Percentiles rank a stretch among this genome's conserved stretches.
Evolutionary conservation across 768 basidiomycete genomes (phyloP).

Genomic region (Trametes cinnabarina): DNA sequence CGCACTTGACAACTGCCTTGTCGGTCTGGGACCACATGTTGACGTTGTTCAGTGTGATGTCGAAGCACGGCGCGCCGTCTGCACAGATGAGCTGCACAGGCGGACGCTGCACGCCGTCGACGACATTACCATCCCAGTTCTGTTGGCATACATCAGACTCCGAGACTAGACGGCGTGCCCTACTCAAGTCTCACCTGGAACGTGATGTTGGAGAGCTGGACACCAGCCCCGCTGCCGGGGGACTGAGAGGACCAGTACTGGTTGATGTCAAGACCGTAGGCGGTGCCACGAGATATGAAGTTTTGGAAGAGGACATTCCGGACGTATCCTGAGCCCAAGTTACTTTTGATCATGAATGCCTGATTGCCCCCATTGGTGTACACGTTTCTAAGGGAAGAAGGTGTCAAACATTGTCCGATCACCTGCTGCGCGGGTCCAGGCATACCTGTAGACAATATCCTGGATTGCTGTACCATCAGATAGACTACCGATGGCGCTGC

Average conservation of each 20-base stretch:
- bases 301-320: slow-evolving; percentile 30
- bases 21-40: slow-evolving; percentile 30
- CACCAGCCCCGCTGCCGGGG: slow-evolving; percentile 25
- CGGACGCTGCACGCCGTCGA: slow-evolving; percentile 25
- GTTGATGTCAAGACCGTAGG: slow-evolving; percentile 31
- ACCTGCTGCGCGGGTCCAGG: not conserved
- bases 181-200: slow-evolving; percentile 20
- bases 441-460: slow-evolving; percentile 25
- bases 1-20: slow-evolving; percentile 29
- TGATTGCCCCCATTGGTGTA: slow-evolving; percentile 33
- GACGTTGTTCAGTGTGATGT: slow-evolving; percentile 29
- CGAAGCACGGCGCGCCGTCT: slow-evolving; percentile 27
- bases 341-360: slow-evolving; percentile 32
- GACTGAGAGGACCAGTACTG: slow-evolving; percentile 28
- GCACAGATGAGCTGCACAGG: slow-evolving; percentile 29
- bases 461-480: slow-evolving; percentile 27
- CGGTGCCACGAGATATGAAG: slow-evolving; percentile 29
- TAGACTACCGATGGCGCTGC: slow-evolving; percentile 30
- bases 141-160: slow-evolving; percentile 9
- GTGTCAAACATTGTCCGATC: not conserved
- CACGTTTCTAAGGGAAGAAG: slow-evolving; percentile 13
- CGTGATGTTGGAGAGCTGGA: slow-evolving; percentile 28
- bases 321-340: slow-evolving; percentile 27
- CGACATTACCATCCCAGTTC: slow-evolving; percentile 31
- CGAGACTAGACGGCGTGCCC: too few species aligned